Evolutionary conservation across 1,284 basidiomycete species (phyloP).

Genomic region (Apiotrichum laibachii): DNA sequence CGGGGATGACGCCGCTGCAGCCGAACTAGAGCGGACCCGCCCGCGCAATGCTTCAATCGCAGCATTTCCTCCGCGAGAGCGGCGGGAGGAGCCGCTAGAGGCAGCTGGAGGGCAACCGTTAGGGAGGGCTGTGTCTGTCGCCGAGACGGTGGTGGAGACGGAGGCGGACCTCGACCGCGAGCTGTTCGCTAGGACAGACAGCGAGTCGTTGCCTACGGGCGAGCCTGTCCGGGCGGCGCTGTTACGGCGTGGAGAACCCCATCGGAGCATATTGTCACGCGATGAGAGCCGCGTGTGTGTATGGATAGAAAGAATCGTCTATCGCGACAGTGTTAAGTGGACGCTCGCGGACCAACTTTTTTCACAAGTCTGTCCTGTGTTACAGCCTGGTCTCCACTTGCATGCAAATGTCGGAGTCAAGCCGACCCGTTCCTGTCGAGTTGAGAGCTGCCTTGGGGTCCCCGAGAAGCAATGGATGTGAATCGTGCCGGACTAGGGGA

Average conservation of each 20-base stretch:
- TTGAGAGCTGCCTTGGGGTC: too few species aligned
- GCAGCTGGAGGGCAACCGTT: not conserved
- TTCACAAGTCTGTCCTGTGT: too few species aligned
- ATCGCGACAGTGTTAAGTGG: too few species aligned
- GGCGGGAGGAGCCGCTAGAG: not conserved
- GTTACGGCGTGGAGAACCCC: constrained; percentile 1
- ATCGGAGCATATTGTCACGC: not conserved
- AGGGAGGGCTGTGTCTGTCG: not conserved
- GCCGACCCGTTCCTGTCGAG: too few species aligned
- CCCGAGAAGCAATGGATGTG: too few species aligned
- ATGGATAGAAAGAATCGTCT: not conserved
- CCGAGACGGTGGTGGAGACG: too few species aligned
- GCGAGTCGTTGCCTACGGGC: too few species aligned
- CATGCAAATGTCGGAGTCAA: too few species aligned
- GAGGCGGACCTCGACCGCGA: too few species aligned
- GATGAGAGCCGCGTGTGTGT: not conserved
- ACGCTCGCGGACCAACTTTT: not conserved
- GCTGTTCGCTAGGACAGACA: too few species aligned
- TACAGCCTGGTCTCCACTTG: too few species aligned
- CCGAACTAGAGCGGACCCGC: not conserved
- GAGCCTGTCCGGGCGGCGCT: not conserved
- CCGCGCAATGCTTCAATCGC: not conserved
- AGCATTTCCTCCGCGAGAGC: not conserved
- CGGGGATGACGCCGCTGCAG: not conserved
- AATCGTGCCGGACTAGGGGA: too few species aligned